Evolutionary conservation across 805 yeast species (phyloP).

Genomic region (Wickerhamiella kurtzmanii): DNA sequence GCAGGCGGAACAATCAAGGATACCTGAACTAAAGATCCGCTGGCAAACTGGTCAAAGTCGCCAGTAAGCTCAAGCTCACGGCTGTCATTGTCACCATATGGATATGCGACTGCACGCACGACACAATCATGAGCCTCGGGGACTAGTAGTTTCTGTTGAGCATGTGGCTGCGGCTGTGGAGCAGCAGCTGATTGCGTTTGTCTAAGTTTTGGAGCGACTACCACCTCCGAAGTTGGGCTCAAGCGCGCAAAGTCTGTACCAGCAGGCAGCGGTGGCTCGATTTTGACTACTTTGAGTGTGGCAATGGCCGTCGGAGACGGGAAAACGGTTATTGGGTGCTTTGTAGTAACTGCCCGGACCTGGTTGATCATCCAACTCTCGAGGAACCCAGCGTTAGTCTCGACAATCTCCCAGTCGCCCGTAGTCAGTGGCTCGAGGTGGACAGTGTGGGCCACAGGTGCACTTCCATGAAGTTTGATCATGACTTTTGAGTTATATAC

Average conservation of each 20-base stretch:
- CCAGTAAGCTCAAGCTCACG: slow-evolving; percentile 11
- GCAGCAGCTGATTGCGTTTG: neutral
- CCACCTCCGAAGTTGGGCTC: slow-evolving; percentile 51
- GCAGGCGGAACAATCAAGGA: slow-evolving; percentile 8
- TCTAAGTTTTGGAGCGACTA: slow-evolving; percentile 53
- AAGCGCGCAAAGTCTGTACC: slow-evolving; percentile 34
- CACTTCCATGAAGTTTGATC: slow-evolving; percentile 35
- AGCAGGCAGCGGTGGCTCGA: slow-evolving; percentile 29
- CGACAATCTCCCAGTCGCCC: slow-evolving; percentile 85
- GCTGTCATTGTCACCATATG: slow-evolving; percentile 6
- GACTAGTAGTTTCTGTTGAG: neutral
- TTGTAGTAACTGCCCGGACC: slow-evolving; percentile 54
- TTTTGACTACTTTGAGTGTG: slow-evolving; percentile 37
- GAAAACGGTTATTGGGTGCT: slow-evolving; percentile 52
- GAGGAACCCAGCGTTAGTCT: slow-evolving; percentile 60
- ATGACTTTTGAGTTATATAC: slow-evolving; percentile 31
- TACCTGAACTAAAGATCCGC: slow-evolving; percentile 3
- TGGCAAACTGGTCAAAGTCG: slow-evolving; percentile 1
- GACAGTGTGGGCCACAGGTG: slow-evolving; percentile 45
- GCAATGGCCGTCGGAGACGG: slow-evolving; percentile 53
- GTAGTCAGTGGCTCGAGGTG: slow-evolving; percentile 64
- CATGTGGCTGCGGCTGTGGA: neutral
- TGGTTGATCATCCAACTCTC: slow-evolving; percentile 68
- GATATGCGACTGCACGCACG: slow-evolving; percentile 8
- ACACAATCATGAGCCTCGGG: neutral